Percentiles rank a stretch among this genome's conserved stretches.
These are phyloP conservation scores for Tetrastigma voinierianum DNA, from an alignment of 164 flowering plant species.

Conservation along the genomic window DNA sequence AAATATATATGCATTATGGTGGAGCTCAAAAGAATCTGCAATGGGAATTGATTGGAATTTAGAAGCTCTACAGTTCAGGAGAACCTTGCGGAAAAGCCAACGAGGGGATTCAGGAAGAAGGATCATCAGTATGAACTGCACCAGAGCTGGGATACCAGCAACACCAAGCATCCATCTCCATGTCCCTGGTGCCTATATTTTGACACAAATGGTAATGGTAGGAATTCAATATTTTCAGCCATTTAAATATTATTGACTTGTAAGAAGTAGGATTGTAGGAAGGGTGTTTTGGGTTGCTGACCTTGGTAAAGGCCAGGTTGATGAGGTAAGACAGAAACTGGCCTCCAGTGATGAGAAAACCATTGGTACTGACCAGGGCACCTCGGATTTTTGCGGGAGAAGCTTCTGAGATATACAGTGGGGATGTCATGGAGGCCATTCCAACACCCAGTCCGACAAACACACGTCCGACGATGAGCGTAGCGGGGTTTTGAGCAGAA, in stretches of 20 bases:
- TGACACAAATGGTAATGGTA: too few species aligned
- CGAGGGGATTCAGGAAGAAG: slow-evolving; percentile 75
- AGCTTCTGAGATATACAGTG: slow-evolving; percentile 70
- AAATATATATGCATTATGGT: neutral
- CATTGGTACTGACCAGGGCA: slow-evolving; percentile 66
- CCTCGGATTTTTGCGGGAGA: slow-evolving; percentile 62
- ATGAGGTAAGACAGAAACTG: slow-evolving; percentile 72
- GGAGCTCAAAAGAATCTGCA: too few species aligned
- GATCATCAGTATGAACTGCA: slow-evolving; percentile 59
- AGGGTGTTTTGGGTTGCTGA: slow-evolving; percentile 7
- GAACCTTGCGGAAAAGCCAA: slow-evolving; percentile 75
- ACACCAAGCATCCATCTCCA: slow-evolving; percentile 94
- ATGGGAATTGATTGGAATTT: too few species aligned
- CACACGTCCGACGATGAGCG: slow-evolving; percentile 51
- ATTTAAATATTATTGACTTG: too few species aligned
- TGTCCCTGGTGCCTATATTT: slow-evolving; percentile 50
- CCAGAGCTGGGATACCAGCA: slow-evolving; percentile 62
- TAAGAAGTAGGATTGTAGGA: too few species aligned
- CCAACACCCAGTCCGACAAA: slow-evolving; percentile 71
- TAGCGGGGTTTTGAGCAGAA: slow-evolving; percentile 39
- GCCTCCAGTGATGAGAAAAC: slow-evolving; percentile 75
- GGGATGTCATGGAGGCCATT: slow-evolving; percentile 71
- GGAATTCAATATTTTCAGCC: too few species aligned
- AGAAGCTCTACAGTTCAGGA: too few species aligned
- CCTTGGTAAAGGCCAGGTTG: slow-evolving; percentile 68